Conservation (phyloP, 345 rosid genomes). For the Cardamine chenopodiifolia region DNA sequence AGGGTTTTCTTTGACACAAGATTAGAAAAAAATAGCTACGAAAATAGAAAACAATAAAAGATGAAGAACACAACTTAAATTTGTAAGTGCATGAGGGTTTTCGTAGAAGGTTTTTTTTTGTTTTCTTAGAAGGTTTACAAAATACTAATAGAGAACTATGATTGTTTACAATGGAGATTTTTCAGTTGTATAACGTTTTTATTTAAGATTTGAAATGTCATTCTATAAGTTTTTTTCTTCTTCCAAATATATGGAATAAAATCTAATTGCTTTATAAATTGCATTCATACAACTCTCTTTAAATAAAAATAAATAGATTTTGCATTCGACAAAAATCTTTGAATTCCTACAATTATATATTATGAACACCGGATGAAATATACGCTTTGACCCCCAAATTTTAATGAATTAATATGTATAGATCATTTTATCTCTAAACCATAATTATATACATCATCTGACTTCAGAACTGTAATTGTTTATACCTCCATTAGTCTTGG, state of each 20-base stretch:
- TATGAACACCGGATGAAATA: no score
- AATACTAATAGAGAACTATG: neutral
- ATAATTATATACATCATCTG: no score
- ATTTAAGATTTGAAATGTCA: neutral
- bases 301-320: neutral
- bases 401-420: no score
- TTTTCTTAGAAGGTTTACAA: neutral
- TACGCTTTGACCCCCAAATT: no score
- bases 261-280: neutral
- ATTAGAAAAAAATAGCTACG: neutral
- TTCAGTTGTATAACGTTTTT: neutral
- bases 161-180: neutral
- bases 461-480: no score
- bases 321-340: neutral
- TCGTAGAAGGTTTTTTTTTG: no score
- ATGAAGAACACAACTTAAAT: neutral
- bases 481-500: no score
- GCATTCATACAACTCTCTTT: neutral
- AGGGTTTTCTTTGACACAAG: neutral
- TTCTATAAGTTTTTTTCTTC: neutral
- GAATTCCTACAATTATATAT: neutral
- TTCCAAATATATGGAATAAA: neutral
- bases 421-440: no score
- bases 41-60: neutral
- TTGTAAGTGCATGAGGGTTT: neutral